Percentiles rank a stretch among this genome's conserved stretches.
Conservation (phyloP, 1,284 basidiomycete species). For the Marasmius fiardii region DNA sequence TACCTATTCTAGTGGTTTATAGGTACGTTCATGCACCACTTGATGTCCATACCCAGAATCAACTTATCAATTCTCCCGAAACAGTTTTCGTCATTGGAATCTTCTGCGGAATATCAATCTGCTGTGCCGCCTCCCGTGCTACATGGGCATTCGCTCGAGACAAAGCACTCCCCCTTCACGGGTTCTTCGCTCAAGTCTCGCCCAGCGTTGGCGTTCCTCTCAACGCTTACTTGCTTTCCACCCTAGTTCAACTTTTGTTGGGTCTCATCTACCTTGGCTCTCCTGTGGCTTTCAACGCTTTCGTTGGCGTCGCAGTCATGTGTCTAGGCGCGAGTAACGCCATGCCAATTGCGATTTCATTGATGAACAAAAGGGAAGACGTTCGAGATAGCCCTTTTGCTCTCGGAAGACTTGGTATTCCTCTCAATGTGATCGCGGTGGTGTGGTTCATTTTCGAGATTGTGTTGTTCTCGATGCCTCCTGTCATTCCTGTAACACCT, state of each 20-base stretch:
- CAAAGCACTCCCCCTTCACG: constrained; percentile 58
- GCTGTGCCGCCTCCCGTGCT: constrained; percentile 64
- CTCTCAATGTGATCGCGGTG: constrained; percentile 42
- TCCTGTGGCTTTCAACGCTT: constrained; percentile 53
- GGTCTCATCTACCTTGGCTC: constrained; percentile 54
- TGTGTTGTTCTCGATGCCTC: constrained; percentile 59
- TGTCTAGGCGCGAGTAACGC: constrained; percentile 52
- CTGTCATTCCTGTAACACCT: constrained; percentile 43
- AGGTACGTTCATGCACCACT: background rate
- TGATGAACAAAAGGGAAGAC: constrained; percentile 34
- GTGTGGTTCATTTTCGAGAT: constrained; percentile 49
- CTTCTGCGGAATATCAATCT: constrained; percentile 58
- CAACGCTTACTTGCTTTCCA: constrained; percentile 58
- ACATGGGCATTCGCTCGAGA: constrained; percentile 73
- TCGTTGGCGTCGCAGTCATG: constrained; percentile 52
- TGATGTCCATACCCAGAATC: background rate
- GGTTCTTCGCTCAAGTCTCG: constrained; percentile 47
- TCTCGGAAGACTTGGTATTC: constrained; percentile 36
- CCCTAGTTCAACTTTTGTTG: constrained; percentile 49
- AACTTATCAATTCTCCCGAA: background rate
- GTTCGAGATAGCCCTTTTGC: constrained; percentile 41
- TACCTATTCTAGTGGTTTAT: background rate
- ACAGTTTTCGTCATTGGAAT: constrained; percentile 51
- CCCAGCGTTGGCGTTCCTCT: constrained; percentile 41
- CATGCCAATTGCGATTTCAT: constrained; percentile 46